Conservation (phyloP, 352 stramenopile genomes). For the Elongisporangium anandrum region DNA sequence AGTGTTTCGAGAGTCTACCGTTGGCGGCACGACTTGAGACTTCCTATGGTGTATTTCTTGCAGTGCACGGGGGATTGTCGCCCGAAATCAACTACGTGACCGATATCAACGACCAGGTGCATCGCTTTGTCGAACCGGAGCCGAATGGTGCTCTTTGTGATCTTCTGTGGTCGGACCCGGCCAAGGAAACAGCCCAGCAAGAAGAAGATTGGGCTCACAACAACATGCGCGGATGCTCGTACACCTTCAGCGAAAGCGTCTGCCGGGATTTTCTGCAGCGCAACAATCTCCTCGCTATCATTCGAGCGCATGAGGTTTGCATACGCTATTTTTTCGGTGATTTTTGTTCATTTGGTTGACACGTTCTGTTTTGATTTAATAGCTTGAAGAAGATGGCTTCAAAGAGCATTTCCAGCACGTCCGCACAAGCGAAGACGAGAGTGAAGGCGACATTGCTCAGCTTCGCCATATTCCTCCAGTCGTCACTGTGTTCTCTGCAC, state of each 20-base stretch:
- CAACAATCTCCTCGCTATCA: conserved; percentile 67
- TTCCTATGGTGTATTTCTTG: conserved; percentile 51
- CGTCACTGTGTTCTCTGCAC: conserved; percentile 80
- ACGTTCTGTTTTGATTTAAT: not conserved
- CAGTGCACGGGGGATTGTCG: conserved; percentile 71
- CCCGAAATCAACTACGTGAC: conserved; percentile 64
- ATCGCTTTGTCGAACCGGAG: conserved; percentile 78
- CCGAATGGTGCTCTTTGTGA: conserved; percentile 95
- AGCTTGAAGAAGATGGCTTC: conserved; percentile 71
- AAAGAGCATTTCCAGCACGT: conserved; percentile 59
- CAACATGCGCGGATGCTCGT: conserved; percentile 69
- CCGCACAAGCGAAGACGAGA: conserved; percentile 3
- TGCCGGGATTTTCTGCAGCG: conserved; percentile 59
- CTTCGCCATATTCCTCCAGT: conserved; percentile 38
- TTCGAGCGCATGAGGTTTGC: conserved; percentile 68
- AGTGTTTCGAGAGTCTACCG: conserved; percentile 82
- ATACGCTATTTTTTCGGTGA: not conserved
- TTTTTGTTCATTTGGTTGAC: conserved; percentile 1
- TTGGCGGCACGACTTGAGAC: conserved; percentile 64
- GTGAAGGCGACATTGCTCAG: conserved; percentile 11
- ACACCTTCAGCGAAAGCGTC: conserved; percentile 70
- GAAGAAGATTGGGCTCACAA: conserved; percentile 56
- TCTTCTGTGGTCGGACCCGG: conserved; percentile 99
- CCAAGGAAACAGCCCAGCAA: conserved; percentile 72
- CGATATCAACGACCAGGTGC: conserved; percentile 69